Conservation (phyloP, 108 stramenopile species). For the Skeletonema tropicum region DNA sequence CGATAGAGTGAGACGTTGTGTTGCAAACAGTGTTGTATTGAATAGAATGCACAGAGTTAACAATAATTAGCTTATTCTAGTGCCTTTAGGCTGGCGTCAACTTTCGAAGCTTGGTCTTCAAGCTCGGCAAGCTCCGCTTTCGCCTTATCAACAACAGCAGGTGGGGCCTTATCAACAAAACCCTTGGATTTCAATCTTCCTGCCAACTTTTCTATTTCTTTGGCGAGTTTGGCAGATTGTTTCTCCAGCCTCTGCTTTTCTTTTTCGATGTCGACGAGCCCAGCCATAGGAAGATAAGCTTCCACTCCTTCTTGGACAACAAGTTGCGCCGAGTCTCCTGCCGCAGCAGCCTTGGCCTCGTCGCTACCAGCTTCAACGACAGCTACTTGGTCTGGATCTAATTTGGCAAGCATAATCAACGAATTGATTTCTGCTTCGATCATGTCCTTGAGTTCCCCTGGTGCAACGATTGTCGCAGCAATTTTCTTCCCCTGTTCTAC, state of each 20-base stretch:
- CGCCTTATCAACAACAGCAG: conserved; percentile 84
- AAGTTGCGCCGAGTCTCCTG: conserved; percentile 73
- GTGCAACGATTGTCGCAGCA: conserved; percentile 73
- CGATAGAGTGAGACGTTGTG: not conserved
- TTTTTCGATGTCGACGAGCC: conserved; percentile 87
- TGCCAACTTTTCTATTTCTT: conserved; percentile 79
- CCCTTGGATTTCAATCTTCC: conserved; percentile 81
- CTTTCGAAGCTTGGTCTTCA: conserved; percentile 83
- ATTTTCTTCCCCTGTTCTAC: conserved; percentile 90
- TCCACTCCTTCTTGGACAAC: conserved; percentile 89
- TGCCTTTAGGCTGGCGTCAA: conserved; percentile 42
- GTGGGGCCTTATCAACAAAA: conserved; percentile 88
- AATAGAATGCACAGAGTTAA: conserved; percentile 23
- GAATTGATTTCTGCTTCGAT: conserved; percentile 79
- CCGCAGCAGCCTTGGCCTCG: conserved; percentile 59
- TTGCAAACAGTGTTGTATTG: not conserved
- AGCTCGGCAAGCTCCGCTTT: conserved; percentile 79
- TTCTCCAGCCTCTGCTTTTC: conserved; percentile 77
- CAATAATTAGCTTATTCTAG: conserved; percentile 16
- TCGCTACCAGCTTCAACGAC: conserved; percentile 71
- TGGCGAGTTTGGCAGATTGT: conserved; percentile 78
- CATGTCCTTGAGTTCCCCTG: conserved; percentile 58
- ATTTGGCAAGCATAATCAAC: conserved; percentile 76
- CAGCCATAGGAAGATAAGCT: conserved; percentile 84
- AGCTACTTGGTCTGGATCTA: conserved; percentile 73